These are phyloP conservation scores for Lupinus albus DNA, from an alignment of 306 rosid species.

Conservation along the genomic window DNA sequence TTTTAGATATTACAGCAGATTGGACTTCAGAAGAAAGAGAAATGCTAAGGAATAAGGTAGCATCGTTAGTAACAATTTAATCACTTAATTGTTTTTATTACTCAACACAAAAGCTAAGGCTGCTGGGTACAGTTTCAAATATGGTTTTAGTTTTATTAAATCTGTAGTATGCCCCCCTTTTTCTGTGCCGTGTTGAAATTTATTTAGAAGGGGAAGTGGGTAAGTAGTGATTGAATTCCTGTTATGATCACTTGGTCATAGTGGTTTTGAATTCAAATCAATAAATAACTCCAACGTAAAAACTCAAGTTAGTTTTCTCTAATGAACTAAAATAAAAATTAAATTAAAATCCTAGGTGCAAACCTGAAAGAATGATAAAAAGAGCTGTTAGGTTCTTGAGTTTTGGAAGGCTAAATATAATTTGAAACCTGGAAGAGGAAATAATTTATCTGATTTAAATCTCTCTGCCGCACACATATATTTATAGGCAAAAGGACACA, in stretches of 20 bases:
- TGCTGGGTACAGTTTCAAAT: slow-evolving; percentile 5
- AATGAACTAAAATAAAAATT: not conserved
- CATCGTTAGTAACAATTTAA: slow-evolving; percentile 31
- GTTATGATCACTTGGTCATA: slow-evolving; percentile 13
- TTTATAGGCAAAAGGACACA: too few species aligned
- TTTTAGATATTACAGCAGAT: slow-evolving; percentile 84
- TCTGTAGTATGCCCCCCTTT: not conserved
- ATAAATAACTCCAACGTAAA: not conserved
- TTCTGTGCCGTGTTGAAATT: slow-evolving; percentile 12
- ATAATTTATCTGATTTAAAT: not conserved
- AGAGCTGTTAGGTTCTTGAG: slow-evolving; percentile 24
- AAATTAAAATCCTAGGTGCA: not conserved
- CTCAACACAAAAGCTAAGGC: slow-evolving; percentile 19
- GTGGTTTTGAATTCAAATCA: slow-evolving; percentile 18
- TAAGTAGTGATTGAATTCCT: not conserved
- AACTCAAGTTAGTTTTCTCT: not conserved
- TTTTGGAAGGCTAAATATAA: slow-evolving; percentile 9
- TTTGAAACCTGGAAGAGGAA: slow-evolving; percentile 6
- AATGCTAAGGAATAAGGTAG: slow-evolving; percentile 92
- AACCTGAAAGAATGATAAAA: not conserved
- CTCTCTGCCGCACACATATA: not conserved
- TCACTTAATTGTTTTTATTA: slow-evolving; percentile 27
- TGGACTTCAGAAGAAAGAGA: slow-evolving; percentile 90
- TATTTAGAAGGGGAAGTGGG: not conserved
- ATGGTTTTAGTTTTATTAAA: slow-evolving; percentile 12